A percentile compares a stretch with the other conserved stretches of the same genome.
Conservation (phyloP, 345 rosid genomes). For the Chamaenerion angustifolium region DNA sequence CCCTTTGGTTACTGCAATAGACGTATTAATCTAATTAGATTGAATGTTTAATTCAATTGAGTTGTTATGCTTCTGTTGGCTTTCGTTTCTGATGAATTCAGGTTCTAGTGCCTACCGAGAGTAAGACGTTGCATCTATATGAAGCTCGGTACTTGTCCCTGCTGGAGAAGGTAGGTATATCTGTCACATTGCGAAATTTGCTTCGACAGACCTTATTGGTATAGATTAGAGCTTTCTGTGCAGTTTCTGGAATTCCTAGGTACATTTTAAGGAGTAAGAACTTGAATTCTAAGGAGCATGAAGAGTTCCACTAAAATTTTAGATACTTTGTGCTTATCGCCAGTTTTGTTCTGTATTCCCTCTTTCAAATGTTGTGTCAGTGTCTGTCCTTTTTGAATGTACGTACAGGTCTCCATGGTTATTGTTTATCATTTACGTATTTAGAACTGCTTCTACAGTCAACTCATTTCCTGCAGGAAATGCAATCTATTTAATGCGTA, state of each 20-base stretch:
- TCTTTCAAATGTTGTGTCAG: too few species aligned
- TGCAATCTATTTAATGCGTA: background rate
- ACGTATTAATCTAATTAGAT: background rate
- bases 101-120: conserved; percentile 78
- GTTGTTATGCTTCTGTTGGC: background rate
- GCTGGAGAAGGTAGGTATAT: conserved; percentile 50
- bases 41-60: background rate
- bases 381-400: too few species aligned
- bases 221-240: background rate
- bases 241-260: background rate
- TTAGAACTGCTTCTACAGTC: too few species aligned
- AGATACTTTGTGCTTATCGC: too few species aligned
- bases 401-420: too few species aligned
- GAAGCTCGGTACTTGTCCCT: conserved; percentile 67
- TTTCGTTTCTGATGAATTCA: conserved; percentile 8
- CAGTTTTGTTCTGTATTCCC: too few species aligned
- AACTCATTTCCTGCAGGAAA: too few species aligned
- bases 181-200: background rate
- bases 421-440: too few species aligned
- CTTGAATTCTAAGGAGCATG: too few species aligned
- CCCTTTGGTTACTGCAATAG: background rate
- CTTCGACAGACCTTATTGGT: background rate
- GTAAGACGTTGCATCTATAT: conserved; percentile 52
- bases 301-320: too few species aligned
- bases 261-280: too few species aligned